A percentile compares a stretch with the other conserved stretches of the same genome.
These are phyloP conservation scores for Phyllostachys edulis DNA, from an alignment of 176 grass and related monocot genomes.

Conservation along the genomic window DNA sequence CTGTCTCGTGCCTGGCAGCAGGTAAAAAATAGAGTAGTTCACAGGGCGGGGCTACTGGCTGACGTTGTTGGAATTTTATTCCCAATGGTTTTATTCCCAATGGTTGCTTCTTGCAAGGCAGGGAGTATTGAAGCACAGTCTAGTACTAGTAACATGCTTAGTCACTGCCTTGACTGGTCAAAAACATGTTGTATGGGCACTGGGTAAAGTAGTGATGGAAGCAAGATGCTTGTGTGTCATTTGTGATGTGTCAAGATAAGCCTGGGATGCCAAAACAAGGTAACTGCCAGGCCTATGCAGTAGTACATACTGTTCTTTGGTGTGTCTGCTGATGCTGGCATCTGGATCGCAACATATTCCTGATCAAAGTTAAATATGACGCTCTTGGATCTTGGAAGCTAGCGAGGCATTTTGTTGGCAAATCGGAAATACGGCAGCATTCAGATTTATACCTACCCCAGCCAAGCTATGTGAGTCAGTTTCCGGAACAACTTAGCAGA, in stretches of 20 bases:
- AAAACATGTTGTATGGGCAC: slow-evolving; percentile 31
- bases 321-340: slow-evolving; percentile 32
- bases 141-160: slow-evolving; percentile 6
- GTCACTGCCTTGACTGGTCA: slow-evolving; percentile 48
- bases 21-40: slow-evolving; percentile 24
- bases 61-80: slow-evolving; percentile 45
- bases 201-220: slow-evolving; percentile 12
- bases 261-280: slow-evolving; percentile 32
- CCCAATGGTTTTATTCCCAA: slow-evolving; percentile 30
- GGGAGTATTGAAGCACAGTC: neutral
- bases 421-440: neutral
- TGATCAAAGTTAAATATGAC: slow-evolving; percentile 27
- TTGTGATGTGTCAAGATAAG: slow-evolving; percentile 32
- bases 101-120: slow-evolving; percentile 24
- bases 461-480: neutral
- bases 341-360: slow-evolving; percentile 33
- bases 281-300: slow-evolving; percentile 27
- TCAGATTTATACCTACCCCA: neutral
- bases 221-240: slow-evolving; percentile 34
- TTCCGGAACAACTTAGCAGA: neutral
- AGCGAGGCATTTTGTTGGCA: neutral
- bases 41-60: slow-evolving; percentile 31
- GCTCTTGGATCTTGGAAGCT: neutral
- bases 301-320: slow-evolving; percentile 6
- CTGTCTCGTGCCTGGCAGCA: slow-evolving; percentile 30